A percentile compares a stretch with the other conserved stretches of the same genome.
Evolutionary conservation across 345 rosid genomes (phyloP).

Genomic region (Boechera retrofracta): DNA sequence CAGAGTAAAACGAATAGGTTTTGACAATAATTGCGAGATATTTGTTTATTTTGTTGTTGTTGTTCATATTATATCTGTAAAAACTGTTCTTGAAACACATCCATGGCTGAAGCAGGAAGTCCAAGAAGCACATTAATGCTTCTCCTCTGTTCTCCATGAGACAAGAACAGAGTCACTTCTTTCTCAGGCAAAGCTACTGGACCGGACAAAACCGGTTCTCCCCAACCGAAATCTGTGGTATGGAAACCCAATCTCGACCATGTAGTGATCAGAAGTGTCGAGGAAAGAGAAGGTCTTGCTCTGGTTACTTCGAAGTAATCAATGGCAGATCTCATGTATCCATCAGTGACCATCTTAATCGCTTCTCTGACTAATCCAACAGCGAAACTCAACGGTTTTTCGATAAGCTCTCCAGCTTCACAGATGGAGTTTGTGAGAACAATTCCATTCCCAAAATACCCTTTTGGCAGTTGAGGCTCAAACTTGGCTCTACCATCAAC

Average conservation of each 20-base stretch:
- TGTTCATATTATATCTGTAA: conserved; percentile 46
- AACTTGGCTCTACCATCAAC: conserved; percentile 90
- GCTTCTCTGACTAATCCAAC: conserved; percentile 73
- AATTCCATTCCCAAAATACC: conserved; percentile 90
- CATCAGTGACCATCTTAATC: conserved; percentile 72
- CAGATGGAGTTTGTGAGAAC: conserved; percentile 75
- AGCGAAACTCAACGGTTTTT: conserved; percentile 63
- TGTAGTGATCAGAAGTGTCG: conserved; percentile 84
- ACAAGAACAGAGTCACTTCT: conserved; percentile 81
- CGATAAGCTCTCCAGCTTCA: conserved; percentile 66
- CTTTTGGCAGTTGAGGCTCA: conserved; percentile 76
- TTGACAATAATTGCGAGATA: conserved; percentile 27
- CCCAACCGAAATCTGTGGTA: conserved; percentile 92
- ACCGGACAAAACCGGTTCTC: conserved; percentile 77
- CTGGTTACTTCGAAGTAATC: conserved; percentile 91
- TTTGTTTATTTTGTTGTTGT: not conserved
- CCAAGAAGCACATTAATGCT: conserved; percentile 90
- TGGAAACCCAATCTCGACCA: conserved; percentile 88
- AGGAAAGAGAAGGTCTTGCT: conserved; percentile 80
- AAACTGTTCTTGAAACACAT: conserved; percentile 63
- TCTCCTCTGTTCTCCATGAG: conserved; percentile 81
- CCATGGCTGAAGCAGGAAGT: conserved; percentile 81
- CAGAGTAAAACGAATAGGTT: conserved; percentile 39
- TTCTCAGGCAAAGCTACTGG: conserved; percentile 93
- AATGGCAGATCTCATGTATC: conserved; percentile 93